Evolutionary conservation across 2,329 filamentous ascomycete genomes (phyloP).

Genomic region (Shiraia bambusicola): DNA sequence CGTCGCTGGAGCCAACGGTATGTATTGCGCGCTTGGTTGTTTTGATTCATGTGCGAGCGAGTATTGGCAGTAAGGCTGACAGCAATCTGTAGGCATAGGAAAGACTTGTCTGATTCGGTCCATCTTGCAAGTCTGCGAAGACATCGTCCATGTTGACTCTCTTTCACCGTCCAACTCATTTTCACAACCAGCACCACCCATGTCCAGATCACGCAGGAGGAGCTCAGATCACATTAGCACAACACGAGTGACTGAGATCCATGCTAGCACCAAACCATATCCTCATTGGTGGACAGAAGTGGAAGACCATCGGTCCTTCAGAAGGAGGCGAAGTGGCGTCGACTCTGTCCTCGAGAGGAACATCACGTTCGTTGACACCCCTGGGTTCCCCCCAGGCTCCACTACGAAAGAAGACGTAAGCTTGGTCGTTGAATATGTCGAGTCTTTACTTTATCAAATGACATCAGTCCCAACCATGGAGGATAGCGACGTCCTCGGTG

Average conservation of each 20-base stretch:
- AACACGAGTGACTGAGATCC: conserved; percentile 42
- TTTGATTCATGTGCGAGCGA: background rate
- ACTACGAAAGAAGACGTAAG: conserved; percentile 22
- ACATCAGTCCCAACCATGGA: conserved; percentile 62
- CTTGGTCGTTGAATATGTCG: conserved; percentile 66
- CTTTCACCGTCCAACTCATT: conserved; percentile 42
- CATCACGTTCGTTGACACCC: conserved; percentile 88
- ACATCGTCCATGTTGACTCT: conserved; percentile 91
- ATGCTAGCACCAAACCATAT: conserved; percentile 61
- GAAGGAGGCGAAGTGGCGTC: conserved; percentile 65
- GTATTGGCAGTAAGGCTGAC: conserved; percentile 11
- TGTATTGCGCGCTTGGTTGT: conserved; percentile 6
- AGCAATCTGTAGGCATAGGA: conserved; percentile 64
- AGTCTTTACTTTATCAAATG: conserved; percentile 66
- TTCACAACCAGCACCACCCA: conserved; percentile 24
- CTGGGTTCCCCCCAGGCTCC: conserved; percentile 58
- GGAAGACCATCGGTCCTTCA: conserved; percentile 62
- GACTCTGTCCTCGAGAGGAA: conserved; percentile 86
- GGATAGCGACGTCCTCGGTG: conserved; percentile 71
- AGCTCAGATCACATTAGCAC: conserved; percentile 25
- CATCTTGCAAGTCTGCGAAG: conserved; percentile 80
- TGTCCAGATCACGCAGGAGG: conserved; percentile 28
- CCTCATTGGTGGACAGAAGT: conserved; percentile 87
- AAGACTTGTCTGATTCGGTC: conserved; percentile 89
- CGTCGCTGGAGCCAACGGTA: conserved; percentile 76